Conservation (phyloP, 768 basidiomycete species). For the Suillus spraguei region DNA sequence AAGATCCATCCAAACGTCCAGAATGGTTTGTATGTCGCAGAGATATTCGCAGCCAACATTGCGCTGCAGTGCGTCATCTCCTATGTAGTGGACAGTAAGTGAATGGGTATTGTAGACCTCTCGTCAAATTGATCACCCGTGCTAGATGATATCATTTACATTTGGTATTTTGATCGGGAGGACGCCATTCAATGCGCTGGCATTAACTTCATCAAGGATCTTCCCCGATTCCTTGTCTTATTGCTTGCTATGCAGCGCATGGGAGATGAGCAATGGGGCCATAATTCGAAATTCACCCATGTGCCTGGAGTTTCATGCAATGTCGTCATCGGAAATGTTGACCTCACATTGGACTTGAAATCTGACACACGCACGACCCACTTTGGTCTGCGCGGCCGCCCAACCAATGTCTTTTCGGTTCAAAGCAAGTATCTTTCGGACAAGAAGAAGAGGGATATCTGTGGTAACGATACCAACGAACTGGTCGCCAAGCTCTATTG, state of each 20-base stretch:
- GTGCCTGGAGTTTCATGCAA: not conserved
- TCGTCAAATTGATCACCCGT: not conserved
- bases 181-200: conserved; percentile 11
- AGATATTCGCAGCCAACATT: conserved; percentile 4
- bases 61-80: not conserved
- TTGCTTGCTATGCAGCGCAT: conserved; percentile 18
- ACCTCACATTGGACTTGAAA: not conserved
- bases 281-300: conserved; percentile 6
- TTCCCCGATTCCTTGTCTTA: conserved; percentile 14
- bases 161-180: conserved; percentile 7
- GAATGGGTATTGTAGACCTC: no score
- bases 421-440: not conserved
- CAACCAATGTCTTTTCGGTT: conserved; percentile 11
- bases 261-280: conserved; percentile 13
- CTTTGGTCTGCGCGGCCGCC: conserved; percentile 11
- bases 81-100: not conserved
- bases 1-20: not conserved
- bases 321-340: not conserved
- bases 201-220: conserved; percentile 18
- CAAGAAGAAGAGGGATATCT: not conserved
- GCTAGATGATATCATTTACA: conserved; percentile 7
- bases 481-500: conserved; percentile 1
- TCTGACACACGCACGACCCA: conserved; percentile 1
- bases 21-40: conserved; percentile 1
- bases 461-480: not conserved